These are phyloP conservation scores for Exobasidium rhododendri DNA, from an alignment of 1,284 basidiomycete genomes.

Conservation along the genomic window DNA sequence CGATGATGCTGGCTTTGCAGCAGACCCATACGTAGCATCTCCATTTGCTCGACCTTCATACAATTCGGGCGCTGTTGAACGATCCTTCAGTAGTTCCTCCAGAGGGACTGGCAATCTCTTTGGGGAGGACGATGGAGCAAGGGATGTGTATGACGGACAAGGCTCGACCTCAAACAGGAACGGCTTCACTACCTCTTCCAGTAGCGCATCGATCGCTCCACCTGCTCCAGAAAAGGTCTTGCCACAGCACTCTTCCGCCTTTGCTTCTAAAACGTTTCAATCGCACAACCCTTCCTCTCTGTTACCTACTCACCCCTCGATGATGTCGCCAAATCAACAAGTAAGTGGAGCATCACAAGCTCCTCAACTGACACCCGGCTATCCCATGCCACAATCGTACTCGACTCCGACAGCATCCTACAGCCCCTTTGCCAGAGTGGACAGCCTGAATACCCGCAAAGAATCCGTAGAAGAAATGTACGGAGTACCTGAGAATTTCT, in stretches of 20 bases:
- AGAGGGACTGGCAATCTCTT: constrained; percentile 3
- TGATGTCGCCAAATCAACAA: not conserved
- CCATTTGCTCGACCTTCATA: constrained; percentile 5
- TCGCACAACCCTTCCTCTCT: constrained; percentile 17
- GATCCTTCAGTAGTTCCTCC: not conserved
- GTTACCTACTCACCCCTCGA: not conserved
- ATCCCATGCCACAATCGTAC: constrained; percentile 34
- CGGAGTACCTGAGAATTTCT: constrained; percentile 78
- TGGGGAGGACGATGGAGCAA: constrained; percentile 1
- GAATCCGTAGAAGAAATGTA: constrained; percentile 86
- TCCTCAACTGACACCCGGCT: constrained; percentile 28
- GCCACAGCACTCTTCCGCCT: constrained; percentile 10
- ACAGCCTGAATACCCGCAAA: constrained; percentile 32
- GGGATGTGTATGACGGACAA: not conserved
- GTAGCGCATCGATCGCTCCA: not conserved
- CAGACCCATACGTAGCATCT: constrained; percentile 11
- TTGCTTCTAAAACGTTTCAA: constrained; percentile 13
- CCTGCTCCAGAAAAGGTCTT: constrained; percentile 9
- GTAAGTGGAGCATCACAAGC: not conserved
- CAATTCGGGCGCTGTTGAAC: not conserved
- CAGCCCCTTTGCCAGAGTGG: constrained; percentile 52
- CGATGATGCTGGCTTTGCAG: constrained; percentile 2
- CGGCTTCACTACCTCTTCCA: not conserved
- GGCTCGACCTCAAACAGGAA: not conserved
- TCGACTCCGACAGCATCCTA: constrained; percentile 36